Percentiles rank a stretch among this genome's conserved stretches.
Evolutionary conservation across 371 early-diverging fungal genomes (phyloP).

Genomic region (Haplosporangium sp.): DNA sequence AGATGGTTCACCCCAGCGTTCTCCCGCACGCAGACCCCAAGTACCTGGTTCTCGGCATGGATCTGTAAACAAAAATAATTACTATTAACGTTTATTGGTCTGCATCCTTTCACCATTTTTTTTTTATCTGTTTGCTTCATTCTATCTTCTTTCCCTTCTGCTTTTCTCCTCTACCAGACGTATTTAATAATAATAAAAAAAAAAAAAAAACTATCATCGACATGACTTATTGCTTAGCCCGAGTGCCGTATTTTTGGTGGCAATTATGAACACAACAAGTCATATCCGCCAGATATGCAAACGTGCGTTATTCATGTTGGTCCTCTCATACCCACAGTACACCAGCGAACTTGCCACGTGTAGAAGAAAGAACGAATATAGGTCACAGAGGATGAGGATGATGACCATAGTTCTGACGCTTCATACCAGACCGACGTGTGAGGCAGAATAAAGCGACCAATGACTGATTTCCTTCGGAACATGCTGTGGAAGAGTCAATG

Average conservation of each 20-base stretch:
- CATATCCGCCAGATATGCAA: background rate
- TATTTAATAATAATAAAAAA: constrained; percentile 2
- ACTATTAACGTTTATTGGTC: constrained; percentile 2
- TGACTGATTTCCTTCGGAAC: no score
- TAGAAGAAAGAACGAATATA: no score
- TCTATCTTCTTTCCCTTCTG: constrained; percentile 6
- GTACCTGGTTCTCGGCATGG: constrained; percentile 47
- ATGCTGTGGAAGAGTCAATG: background rate
- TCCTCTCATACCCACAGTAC: no score
- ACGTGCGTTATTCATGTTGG: no score
- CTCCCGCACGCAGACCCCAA: constrained; percentile 40
- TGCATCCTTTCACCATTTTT: constrained; percentile 4
- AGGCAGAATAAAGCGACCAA: no score
- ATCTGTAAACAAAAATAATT: constrained; percentile 13
- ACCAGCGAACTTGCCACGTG: no score
- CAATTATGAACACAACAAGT: background rate
- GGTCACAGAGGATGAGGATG: no score
- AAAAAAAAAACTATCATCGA: background rate
- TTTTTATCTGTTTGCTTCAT: background rate
- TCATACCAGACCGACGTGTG: no score
- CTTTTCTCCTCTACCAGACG: constrained; percentile 1
- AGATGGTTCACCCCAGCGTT: constrained; percentile 40
- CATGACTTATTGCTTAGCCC: background rate
- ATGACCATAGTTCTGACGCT: no score
- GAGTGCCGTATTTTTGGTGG: no score